Base-by-base conservation (phyloP, 768 basidiomycete genomes). In the Tubosaeta brunneosetosa region DNA sequence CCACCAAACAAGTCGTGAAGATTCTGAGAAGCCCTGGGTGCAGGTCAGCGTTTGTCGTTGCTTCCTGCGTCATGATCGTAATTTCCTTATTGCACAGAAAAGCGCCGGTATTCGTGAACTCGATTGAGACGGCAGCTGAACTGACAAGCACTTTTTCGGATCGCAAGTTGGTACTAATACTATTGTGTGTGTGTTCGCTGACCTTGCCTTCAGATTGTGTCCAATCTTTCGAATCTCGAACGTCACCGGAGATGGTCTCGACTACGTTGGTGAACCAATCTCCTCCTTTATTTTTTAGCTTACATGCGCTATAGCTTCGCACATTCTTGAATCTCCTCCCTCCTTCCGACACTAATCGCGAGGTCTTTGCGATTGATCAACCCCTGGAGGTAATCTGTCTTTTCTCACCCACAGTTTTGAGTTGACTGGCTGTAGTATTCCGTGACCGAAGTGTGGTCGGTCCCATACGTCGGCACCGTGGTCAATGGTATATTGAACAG, bases 151-250 rank as follows among this genome's bases (percentile, higher is more conserved):
- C 78, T 1, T 94, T 92, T 62, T 85, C 84, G 16, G 77, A 80
- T 51, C 88, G 91, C 64, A 78, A 77, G 91, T 88, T 42, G 53
- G 74, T 61, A 34, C 12, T 46, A 29, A 34, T n/a, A 40, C 50
- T 37, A 14, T 44, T 32, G 16, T 5, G 7, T 11, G 25, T 34
- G 33, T 43, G 38, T 31, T 49, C 32, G 32, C 47, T 55, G 40
- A 61, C 26, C 37, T 36, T 54, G n/a, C 43, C 40, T 36, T 40
- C 45, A 94, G 91, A 65, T 66, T 95, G 64, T 94, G 91, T 62
- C 94, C 94, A 0, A 85, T 95, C 53, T 94, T 95, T 71, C 86
- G 87, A 64, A 74, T 94, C 19, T 97, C 94, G 3, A 98, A 97
- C 66, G 91, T 97, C 13, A 94, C 92, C 1, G 95, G 94, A n/a